Evolutionary conservation across 257 asterid species (phyloP).

Genomic region (Nemophila menziesii): DNA sequence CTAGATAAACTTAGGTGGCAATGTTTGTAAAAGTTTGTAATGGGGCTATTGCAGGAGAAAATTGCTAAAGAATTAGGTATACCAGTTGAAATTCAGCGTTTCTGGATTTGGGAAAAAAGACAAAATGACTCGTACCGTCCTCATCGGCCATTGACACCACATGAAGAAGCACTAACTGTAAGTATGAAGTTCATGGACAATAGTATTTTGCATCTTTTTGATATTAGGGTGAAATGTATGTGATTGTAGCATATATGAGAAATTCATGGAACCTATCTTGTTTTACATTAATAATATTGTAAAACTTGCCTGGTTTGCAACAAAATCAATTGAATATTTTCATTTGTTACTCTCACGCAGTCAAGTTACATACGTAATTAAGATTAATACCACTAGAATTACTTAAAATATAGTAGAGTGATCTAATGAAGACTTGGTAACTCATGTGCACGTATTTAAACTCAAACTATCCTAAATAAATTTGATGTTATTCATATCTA

Average conservation of each 20-base stretch:
- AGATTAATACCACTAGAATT: too few relatives aligned
- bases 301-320: too few relatives aligned
- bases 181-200: conserved; percentile 17
- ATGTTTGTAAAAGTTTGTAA: not conserved
- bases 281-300: too few relatives aligned
- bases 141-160: conserved; percentile 59
- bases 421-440: too few relatives aligned
- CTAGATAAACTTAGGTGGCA: not conserved
- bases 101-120: conserved; percentile 80
- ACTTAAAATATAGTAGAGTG: too few relatives aligned
- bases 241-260: not conserved
- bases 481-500: too few relatives aligned
- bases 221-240: not conserved
- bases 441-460: too few relatives aligned
- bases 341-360: too few relatives aligned
- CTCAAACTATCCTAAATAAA: too few relatives aligned
- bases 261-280: not conserved
- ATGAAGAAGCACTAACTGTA: conserved; percentile 67
- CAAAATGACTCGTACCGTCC: conserved; percentile 76
- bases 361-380: too few relatives aligned
- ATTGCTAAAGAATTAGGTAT: conserved; percentile 56
- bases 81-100: conserved; percentile 67
- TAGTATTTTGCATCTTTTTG: not conserved
- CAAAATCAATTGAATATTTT: too few relatives aligned
- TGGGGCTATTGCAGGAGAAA: conserved; percentile 47